A percentile compares a stretch with the other conserved stretches of the same genome.
These are phyloP conservation scores for Fusarium tanahbumbuense DNA, from an alignment of 2,329 filamentous ascomycete genomes.

Conservation along the genomic window DNA sequence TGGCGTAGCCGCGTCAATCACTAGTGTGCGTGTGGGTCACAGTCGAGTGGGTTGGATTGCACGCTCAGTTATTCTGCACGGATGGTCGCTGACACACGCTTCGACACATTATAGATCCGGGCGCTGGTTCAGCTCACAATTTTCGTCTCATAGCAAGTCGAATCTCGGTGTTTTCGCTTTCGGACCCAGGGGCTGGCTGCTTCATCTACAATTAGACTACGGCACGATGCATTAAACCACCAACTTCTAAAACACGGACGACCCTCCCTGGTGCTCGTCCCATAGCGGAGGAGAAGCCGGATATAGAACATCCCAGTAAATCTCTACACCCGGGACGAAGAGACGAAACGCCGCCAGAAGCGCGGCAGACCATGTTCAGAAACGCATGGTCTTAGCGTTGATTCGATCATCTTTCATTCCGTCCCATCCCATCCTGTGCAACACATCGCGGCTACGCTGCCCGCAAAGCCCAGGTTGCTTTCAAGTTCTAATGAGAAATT, in stretches of 20 bases:
- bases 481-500: slow-evolving; percentile 2
- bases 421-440: slow-evolving; percentile 9
- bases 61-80: slow-evolving; percentile 24
- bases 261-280: slow-evolving; percentile 20
- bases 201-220: slow-evolving; percentile 17
- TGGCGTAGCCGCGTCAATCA: slow-evolving; percentile 25
- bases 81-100: slow-evolving; percentile 41
- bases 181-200: slow-evolving; percentile 16
- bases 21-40: slow-evolving; percentile 7
- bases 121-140: slow-evolving; percentile 36
- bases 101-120: slow-evolving; percentile 44
- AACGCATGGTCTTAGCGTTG: slow-evolving; percentile 21
- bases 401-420: slow-evolving; percentile 23
- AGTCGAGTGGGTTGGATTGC: slow-evolving; percentile 7
- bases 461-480: slow-evolving; percentile 21
- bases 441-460: slow-evolving; percentile 25
- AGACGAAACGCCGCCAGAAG: slow-evolving; percentile 42
- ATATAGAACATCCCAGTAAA: slow-evolving; percentile 36
- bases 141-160: slow-evolving; percentile 43
- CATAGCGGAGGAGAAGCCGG: slow-evolving; percentile 26
- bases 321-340: slow-evolving; percentile 33
- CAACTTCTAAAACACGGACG: slow-evolving; percentile 38
- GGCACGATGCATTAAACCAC: slow-evolving; percentile 21
- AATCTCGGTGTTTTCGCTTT: slow-evolving; percentile 29
- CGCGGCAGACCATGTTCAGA: slow-evolving; percentile 37